These are phyloP conservation scores for Castanopsis chinensis DNA, from an alignment of 306 rosid species.

Conservation along the genomic window DNA sequence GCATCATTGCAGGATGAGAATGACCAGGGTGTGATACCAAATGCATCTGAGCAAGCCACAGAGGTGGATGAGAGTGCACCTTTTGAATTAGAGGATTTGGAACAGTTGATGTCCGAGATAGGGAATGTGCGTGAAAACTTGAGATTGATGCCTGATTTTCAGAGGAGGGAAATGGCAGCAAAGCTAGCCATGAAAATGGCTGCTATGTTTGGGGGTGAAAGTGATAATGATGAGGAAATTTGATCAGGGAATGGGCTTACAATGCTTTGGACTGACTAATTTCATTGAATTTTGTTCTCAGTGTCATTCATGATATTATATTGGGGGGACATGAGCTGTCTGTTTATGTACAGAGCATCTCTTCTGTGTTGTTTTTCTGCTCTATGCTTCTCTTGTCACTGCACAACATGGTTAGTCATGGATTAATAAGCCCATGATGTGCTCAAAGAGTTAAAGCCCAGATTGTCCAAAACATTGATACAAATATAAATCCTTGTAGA, in stretches of 20 bases:
- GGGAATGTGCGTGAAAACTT: constrained; percentile 71
- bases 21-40: constrained; percentile 19
- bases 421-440: neutral
- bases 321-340: neutral
- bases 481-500: neutral
- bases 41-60: constrained; percentile 31
- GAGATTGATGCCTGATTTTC: constrained; percentile 93
- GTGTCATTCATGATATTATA: neutral
- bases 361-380: neutral
- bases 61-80: constrained; percentile 26
- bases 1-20: constrained; percentile 28
- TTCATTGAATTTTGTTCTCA: neutral
- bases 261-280: constrained; percentile 1
- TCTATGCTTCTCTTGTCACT: neutral
- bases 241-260: constrained; percentile 8
- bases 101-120: constrained; percentile 83
- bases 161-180: constrained; percentile 86
- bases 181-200: constrained; percentile 89
- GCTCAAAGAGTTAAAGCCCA: neutral
- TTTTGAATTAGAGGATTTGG: constrained; percentile 75
- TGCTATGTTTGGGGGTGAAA: constrained; percentile 68
- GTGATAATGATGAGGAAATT: constrained; percentile 64
- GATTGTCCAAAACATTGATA: neutral
- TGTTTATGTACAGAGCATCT: neutral
- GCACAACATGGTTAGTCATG: neutral